Conservation (phyloP, 2,329 filamentous ascomycete genomes). For the Didymosphaeria variabile region DNA sequence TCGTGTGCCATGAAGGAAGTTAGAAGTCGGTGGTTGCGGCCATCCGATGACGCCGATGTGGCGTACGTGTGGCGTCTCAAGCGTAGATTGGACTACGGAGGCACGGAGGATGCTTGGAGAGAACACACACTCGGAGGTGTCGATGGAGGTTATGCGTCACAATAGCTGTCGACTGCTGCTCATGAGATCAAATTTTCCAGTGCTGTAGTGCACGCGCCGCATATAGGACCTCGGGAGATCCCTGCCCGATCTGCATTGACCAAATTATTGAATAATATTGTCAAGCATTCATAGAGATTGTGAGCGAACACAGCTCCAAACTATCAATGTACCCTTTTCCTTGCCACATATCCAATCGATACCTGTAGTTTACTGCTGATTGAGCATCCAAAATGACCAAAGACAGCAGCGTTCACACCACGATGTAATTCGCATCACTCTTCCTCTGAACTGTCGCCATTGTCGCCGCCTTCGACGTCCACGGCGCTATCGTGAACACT, state of each 20-base stretch:
- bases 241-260: not conserved
- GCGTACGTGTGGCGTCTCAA: slow-evolving; percentile 23
- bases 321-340: not conserved
- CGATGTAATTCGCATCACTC: not conserved
- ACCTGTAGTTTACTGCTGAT: not conserved
- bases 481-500: not conserved
- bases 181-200: not conserved
- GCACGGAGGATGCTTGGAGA: too few relatives aligned
- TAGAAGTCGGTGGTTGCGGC: slow-evolving; percentile 25
- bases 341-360: not conserved
- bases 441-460: not conserved
- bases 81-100: not conserved
- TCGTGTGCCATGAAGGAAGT: slow-evolving; percentile 18
- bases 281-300: not conserved
- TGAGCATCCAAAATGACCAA: not conserved
- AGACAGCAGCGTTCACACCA: not conserved
- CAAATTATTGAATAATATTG: not conserved
- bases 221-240: not conserved
- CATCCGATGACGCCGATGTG: slow-evolving; percentile 32
- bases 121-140: not conserved
- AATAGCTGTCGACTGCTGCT: too few relatives aligned
- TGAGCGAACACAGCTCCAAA: not conserved
- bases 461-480: not conserved
- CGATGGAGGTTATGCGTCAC: not conserved
- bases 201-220: not conserved